phyloP scores from a whole-genome alignment of 768 basidiomycete species.

The Dioszegia aurantiaca region DNA sequence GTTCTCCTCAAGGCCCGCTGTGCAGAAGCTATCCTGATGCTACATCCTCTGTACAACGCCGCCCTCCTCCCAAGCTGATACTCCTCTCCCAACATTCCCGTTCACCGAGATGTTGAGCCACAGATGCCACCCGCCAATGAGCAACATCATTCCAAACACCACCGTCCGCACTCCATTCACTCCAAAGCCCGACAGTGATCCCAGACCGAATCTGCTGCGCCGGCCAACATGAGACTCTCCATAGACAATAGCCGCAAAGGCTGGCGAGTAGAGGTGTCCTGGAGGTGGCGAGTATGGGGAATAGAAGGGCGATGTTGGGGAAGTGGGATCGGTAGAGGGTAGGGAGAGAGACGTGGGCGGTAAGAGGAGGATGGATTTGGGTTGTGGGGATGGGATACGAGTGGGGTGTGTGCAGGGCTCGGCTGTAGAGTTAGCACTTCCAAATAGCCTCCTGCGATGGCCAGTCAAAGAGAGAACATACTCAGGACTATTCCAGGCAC shows the following conservation, averaged over 20 bases:
- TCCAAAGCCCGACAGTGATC: background rate
- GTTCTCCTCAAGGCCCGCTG: no score
- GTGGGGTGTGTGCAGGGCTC: constrained; percentile 17
- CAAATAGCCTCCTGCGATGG: background rate
- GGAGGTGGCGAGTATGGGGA: constrained; percentile 1
- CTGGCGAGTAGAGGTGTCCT: constrained; percentile 15
- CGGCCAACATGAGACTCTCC: background rate
- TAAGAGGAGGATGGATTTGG: constrained; percentile 25
- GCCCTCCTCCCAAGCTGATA: background rate
- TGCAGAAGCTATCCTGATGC: no score
- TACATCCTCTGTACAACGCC: constrained; percentile 2
- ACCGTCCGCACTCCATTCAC: constrained; percentile 1
- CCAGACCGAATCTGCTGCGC: background rate
- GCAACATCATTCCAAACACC: constrained; percentile 14
- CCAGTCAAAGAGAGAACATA: constrained; percentile 3
- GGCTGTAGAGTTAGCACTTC: constrained; percentile 7
- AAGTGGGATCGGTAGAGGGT: constrained; percentile 7
- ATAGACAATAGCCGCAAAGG: constrained; percentile 15
- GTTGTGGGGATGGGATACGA: constrained; percentile 19
- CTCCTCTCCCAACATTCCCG: background rate
- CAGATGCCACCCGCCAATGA: constrained; percentile 10
- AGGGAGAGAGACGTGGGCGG: constrained; percentile 21
- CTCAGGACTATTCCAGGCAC: constrained; percentile 25
- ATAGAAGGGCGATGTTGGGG: constrained; percentile 9
- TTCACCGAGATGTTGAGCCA: constrained; percentile 6